A percentile compares a stretch with the other conserved stretches of the same genome.
These are phyloP conservation scores for Zangia roseola DNA, from an alignment of 768 basidiomycete genomes.

Conservation along the genomic window DNA sequence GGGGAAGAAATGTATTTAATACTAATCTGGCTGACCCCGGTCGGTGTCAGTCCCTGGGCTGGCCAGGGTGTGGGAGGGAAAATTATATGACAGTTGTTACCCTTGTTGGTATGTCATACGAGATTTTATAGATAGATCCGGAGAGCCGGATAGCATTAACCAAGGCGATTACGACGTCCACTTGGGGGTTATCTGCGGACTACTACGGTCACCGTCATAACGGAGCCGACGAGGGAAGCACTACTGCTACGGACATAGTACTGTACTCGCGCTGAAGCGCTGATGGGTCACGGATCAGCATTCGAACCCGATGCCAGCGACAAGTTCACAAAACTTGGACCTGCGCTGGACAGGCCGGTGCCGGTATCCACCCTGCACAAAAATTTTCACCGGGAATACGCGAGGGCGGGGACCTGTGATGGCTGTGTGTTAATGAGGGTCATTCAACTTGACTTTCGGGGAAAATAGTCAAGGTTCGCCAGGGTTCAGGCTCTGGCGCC, in stretches of 20 bases:
- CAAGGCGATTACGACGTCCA: slow-evolving; percentile 18
- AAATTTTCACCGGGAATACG: slow-evolving; percentile 38
- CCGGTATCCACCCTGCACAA: slow-evolving; percentile 20
- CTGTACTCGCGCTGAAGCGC: no score
- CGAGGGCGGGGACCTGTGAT: slow-evolving; percentile 39
- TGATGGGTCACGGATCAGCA: no score
- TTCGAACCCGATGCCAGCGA: background rate
- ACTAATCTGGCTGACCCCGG: slow-evolving; percentile 28
- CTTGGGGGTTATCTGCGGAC: background rate
- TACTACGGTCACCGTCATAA: background rate
- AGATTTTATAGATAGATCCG: slow-evolving; percentile 14
- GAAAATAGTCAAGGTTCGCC: slow-evolving; percentile 32
- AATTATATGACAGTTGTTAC: slow-evolving; percentile 19
- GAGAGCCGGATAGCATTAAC: slow-evolving; percentile 12
- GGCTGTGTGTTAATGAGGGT: slow-evolving; percentile 38
- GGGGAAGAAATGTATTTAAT: slow-evolving; percentile 17
- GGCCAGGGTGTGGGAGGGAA: slow-evolving; percentile 25
- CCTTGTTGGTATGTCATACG: slow-evolving; percentile 22
- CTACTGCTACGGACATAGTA: background rate
- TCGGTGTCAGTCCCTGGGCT: slow-evolving; percentile 21
- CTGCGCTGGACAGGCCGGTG: slow-evolving; percentile 4
- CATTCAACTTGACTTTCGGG: slow-evolving; percentile 32
- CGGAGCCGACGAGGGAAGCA: slow-evolving; percentile 26
- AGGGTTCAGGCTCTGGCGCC: slow-evolving; percentile 31
- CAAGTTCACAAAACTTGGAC: no score